phyloP scores from a whole-genome alignment of 2,329 filamentous ascomycete genomes.

The Aspergillus japonicus region DNA sequence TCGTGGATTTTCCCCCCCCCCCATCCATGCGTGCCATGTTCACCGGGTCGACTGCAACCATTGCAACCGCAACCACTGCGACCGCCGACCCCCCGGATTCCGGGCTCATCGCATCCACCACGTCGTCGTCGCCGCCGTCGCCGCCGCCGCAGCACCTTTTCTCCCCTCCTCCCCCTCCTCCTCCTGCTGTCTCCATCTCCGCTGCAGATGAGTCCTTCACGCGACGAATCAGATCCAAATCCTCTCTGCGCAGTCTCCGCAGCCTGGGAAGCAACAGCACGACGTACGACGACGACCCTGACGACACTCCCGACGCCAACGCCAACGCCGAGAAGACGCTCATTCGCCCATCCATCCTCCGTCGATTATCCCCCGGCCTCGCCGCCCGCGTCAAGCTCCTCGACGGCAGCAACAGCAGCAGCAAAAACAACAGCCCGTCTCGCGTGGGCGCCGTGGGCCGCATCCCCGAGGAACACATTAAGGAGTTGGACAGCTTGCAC shows the following conservation, averaged over 20 bases:
- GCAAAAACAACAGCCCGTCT: conserved; percentile 22
- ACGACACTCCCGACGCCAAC: conserved; percentile 16
- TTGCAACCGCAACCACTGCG: conserved; percentile 30
- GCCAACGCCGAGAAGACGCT: conserved; percentile 28
- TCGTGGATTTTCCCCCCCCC: conserved; percentile 11
- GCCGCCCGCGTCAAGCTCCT: conserved; percentile 45
- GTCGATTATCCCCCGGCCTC: conserved; percentile 43
- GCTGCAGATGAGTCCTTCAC: conserved; percentile 28
- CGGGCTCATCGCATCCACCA: conserved; percentile 21
- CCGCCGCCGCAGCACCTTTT: conserved; percentile 14
- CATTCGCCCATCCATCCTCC: conserved; percentile 38
- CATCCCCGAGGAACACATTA: conserved; percentile 42
- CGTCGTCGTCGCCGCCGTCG: conserved; percentile 20
- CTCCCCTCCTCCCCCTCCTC: conserved; percentile 29
- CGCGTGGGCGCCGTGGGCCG: conserved; percentile 37
- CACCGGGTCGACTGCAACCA: conserved; percentile 29
- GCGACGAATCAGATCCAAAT: conserved; percentile 38
- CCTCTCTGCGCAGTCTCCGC: conserved; percentile 36
- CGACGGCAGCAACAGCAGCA: conserved; percentile 34
- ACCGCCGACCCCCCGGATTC: conserved; percentile 28
- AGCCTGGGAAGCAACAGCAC: conserved; percentile 36
- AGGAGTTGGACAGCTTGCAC: conserved; percentile 42
- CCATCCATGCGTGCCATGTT: conserved; percentile 41
- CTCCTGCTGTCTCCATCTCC: conserved; percentile 30
- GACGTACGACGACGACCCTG: conserved; percentile 30